These are phyloP conservation scores for Pisolithus sp. DNA, from an alignment of 768 basidiomycete genomes.

Conservation along the genomic window DNA sequence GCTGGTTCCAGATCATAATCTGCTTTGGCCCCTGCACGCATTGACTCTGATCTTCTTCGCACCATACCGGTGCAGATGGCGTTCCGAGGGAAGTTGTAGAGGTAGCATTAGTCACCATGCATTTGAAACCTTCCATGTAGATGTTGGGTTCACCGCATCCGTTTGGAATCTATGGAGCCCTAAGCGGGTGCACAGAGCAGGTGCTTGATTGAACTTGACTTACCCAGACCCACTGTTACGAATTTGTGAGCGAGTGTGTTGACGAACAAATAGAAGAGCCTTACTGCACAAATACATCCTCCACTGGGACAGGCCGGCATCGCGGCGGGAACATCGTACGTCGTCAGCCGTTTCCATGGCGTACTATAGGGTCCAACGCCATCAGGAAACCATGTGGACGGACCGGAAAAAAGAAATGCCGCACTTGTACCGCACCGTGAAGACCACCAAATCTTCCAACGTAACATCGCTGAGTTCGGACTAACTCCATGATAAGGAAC, in stretches of 20 bases:
- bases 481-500: constrained; percentile 16
- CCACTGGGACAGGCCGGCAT: constrained; percentile 45
- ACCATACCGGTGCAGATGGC: constrained; percentile 45
- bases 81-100: constrained; percentile 34
- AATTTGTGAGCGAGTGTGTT: neutral
- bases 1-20: constrained; percentile 51
- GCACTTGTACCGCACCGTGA: constrained; percentile 44
- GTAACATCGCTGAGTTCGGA: constrained; percentile 43
- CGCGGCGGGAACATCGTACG: constrained; percentile 42
- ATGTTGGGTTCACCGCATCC: constrained; percentile 53
- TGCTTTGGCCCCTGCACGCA: constrained; percentile 49
- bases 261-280: constrained; percentile 7
- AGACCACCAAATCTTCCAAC: constrained; percentile 44
- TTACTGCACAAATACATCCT: constrained; percentile 47
- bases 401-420: constrained; percentile 4
- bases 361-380: constrained; percentile 28
- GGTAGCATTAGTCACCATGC: constrained; percentile 42
- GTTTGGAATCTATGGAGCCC: constrained; percentile 6
- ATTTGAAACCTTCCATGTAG: constrained; percentile 41
- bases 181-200: neutral
- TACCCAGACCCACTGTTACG: constrained; percentile 48
- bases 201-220: constrained; percentile 1
- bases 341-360: constrained; percentile 44
- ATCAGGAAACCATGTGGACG: neutral
- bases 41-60: constrained; percentile 36